Percentiles rank a stretch among this genome's conserved stretches.
Conservation (phyloP, 225 moss, liverwort and hornwort species). For the Marchantia polymorpha region DNA sequence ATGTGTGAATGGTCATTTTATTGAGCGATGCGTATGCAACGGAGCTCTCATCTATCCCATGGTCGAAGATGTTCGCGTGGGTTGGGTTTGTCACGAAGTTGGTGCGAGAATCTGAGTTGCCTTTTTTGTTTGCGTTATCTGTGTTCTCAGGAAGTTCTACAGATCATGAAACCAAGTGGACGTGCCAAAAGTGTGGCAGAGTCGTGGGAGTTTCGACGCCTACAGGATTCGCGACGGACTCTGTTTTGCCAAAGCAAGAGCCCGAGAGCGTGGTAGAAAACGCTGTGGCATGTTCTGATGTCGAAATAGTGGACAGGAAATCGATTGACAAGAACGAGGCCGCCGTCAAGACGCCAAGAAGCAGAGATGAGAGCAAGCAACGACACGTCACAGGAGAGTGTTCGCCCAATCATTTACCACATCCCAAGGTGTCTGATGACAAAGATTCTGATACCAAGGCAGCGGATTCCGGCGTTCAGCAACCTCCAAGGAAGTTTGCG, state of each 20-base stretch:
- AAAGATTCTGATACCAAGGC: constrained; percentile 24
- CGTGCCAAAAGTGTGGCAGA: constrained; percentile 36
- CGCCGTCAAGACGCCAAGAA: constrained; percentile 6
- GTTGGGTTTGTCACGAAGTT: neutral
- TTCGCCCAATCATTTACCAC: neutral
- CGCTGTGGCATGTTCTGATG: constrained; percentile 4
- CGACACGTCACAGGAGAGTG: neutral
- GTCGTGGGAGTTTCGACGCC: neutral
- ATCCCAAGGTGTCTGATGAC: constrained; percentile 1
- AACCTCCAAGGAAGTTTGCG: neutral
- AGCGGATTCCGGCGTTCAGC: neutral
- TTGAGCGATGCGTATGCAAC: neutral
- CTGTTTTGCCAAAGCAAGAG: constrained; percentile 22
- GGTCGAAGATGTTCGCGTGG: neutral
- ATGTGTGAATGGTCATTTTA: constrained; percentile 21
- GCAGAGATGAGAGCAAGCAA: constrained; percentile 28
- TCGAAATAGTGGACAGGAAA: neutral
- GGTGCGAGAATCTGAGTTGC: constrained; percentile 15
- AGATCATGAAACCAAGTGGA: constrained; percentile 18
- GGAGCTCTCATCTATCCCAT: neutral
- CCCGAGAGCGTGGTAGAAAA: neutral
- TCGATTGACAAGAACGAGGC: constrained; percentile 17
- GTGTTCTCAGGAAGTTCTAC: constrained; percentile 29
- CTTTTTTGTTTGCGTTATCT: constrained; percentile 17
- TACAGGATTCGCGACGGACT: constrained; percentile 8